phyloP scores from a whole-genome alignment of 1,139 yeast genomes.

The Suhomyces anneliseae region DNA sequence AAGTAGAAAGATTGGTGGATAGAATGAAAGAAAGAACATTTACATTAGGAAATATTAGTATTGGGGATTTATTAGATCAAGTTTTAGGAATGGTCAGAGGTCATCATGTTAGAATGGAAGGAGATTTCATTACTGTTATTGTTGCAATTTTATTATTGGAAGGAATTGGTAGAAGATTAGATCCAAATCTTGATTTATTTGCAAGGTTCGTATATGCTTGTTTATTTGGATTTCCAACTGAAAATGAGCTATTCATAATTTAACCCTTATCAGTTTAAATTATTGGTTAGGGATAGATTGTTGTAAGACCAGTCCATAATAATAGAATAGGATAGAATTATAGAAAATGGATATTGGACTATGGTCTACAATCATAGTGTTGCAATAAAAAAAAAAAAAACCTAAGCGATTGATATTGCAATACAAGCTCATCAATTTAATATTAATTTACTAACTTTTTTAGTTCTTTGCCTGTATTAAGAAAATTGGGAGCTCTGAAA shows the following conservation, averaged over 20 bases:
- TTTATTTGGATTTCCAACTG: slow-evolving; percentile 58
- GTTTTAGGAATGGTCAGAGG: slow-evolving; percentile 87
- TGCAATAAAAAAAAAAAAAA: too few species aligned
- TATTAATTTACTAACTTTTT: slow-evolving; percentile 26
- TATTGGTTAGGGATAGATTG: background rate
- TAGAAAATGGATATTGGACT: background rate
- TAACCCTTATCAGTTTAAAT: slow-evolving; percentile 1
- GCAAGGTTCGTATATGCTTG: slow-evolving; percentile 85
- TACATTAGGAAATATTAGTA: slow-evolving; percentile 86
- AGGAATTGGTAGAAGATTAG: slow-evolving; percentile 92
- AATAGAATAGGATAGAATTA: background rate
- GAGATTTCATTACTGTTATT: slow-evolving; percentile 91
- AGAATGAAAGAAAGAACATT: slow-evolving; percentile 85
- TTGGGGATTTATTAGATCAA: slow-evolving; percentile 86
- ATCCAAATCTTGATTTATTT: slow-evolving; percentile 89
- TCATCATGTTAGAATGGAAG: slow-evolving; percentile 97
- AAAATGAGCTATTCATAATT: slow-evolving; percentile 20
- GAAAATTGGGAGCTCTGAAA: slow-evolving; percentile 73
- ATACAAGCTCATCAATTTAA: background rate
- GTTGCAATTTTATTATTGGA: slow-evolving; percentile 87
- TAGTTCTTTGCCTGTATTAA: slow-evolving; percentile 84
- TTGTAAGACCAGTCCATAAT: background rate
- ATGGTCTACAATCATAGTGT: background rate
- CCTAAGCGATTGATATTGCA: background rate
- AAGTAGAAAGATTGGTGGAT: slow-evolving; percentile 80